phyloP scores from a whole-genome alignment of 1,284 basidiomycete species.

The Coniferiporia weirii region DNA sequence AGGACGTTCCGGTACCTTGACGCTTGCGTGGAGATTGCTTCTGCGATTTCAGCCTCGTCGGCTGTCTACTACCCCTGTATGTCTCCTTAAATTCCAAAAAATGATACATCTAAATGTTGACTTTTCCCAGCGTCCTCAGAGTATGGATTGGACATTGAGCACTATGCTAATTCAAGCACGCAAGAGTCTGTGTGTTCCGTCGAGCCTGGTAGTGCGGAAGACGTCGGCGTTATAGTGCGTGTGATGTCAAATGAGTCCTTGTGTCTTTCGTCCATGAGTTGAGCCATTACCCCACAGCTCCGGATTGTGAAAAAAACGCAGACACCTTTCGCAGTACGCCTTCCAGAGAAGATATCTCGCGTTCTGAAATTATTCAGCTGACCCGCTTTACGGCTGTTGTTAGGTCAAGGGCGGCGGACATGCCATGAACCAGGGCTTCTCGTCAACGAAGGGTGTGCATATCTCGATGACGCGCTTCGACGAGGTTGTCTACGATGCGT shows the following conservation, averaged over 20 bases:
- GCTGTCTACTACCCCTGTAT: conserved; percentile 31
- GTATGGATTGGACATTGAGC: conserved; percentile 36
- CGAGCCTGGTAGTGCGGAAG: conserved; percentile 42
- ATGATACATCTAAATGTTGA: conserved; percentile 2
- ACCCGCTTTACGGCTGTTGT: neutral
- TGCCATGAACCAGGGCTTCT: conserved; percentile 22
- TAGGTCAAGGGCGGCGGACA: conserved; percentile 25
- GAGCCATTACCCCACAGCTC: neutral
- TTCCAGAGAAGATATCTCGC: neutral
- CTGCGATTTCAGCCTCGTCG: conserved; percentile 18
- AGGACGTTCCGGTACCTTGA: neutral
- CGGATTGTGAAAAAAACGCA: neutral
- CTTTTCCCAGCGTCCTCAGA: conserved; percentile 21
- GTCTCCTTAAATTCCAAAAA: neutral
- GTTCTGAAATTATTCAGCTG: neutral
- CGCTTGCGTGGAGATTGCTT: neutral
- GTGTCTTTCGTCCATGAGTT: neutral
- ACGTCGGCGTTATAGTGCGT: conserved; percentile 39
- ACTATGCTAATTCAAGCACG: conserved; percentile 41
- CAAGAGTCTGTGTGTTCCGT: conserved; percentile 42
- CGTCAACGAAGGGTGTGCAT: conserved; percentile 24
- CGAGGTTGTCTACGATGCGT: conserved; percentile 15
- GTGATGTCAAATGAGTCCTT: neutral
- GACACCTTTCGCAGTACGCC: conserved; percentile 11
- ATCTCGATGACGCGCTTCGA: conserved; percentile 24